Base-by-base conservation (phyloP, 2,329 filamentous ascomycete genomes). In the Ascochyta lentis region DNA sequence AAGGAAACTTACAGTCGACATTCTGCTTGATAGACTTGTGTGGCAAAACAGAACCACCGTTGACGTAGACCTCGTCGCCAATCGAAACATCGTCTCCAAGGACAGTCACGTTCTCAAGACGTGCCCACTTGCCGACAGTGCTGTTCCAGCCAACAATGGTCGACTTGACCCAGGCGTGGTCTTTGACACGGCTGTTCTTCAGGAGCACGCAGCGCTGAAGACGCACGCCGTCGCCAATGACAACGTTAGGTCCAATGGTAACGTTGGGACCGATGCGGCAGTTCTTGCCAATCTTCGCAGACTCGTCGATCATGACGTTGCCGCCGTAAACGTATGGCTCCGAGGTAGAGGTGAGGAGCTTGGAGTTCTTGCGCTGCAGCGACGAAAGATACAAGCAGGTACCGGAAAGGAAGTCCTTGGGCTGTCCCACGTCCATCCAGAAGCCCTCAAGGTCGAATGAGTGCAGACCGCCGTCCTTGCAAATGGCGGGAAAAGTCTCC, bases 21-120 rank as follows among this genome's bases (percentile, higher is more conserved):
- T 99, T 99, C 71, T 89, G 86, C 86, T 98, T 98, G 85, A 99
- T 98, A 77, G 89, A 95, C 89, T 99, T 99, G 83, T 99, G 94
- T 6, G 94, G 94, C 63, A 99, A 83, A 60, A 99, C 89, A 69
- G 91, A 96, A 71, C 93, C 92, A 70, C 94, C 94, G 78, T 99
- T 99, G 78, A 97, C 95, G 79, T 98, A 97, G 67, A 99, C 92
- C 81, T 99, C 94, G 73, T 99, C 94, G 47, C 92, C 94, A 75
- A 99, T 96, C 56, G 91, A 96, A 49, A 99, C 94, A 75, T 99
- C 94, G 80, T 99, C 95, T 65, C 94, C 95, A 19, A 99, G 86
- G 49, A 99, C 94, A n/a, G 91, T 94, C 38, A 98, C 93, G 74
- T 99, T 99, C 84, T 99, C 95, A 63, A 98, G 83, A 66, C 94